Base-by-base conservation (phyloP, 352 stramenopile genomes). In the Plasmopara muralis region DNA sequence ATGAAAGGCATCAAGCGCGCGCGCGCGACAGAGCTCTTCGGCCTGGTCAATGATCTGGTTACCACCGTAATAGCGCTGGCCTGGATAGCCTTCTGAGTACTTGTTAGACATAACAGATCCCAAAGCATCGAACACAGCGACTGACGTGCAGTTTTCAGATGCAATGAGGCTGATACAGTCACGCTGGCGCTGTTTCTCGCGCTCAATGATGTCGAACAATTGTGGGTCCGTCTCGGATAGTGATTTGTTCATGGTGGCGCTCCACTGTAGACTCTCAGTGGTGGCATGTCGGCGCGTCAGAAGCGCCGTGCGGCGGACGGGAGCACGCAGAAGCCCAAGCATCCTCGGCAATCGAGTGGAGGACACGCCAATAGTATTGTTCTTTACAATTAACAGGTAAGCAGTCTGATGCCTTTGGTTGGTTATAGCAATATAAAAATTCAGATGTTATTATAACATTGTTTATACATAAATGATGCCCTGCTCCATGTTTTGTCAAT, bases 1-100 rank as follows among this genome's bases (percentile, higher is more conserved):
- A 59, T 97, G 81, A 63, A 99, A 99, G 6, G 92, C 92, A 56
- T 98, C 90, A 25, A 99, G 74, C 16, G 97, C 97, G 15, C 97
- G 85, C 44, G 96, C 72, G 55, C 98, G 97, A 78, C 97, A 99
- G 31, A 99, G 68, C 30, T 91, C 73, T 73, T 99, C 97, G 20
- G 97, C 93, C 68, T 98, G 77, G 77, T 99, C 97, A 65, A 99
- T 99, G 68, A 98, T 93, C 76, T 99, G 95, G 77, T 99, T 99
- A 34, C 97, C 97, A 47, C 97, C 97, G 75, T 99, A 99, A 57
- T 78, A 89, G 42, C 83, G 81, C 58, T 80, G 70, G 30, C 92
- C 94, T 7, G 97, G 97, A 82, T 99, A 99, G 0, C 93, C 94
- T 62, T 98, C 94, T 85, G 87, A 96, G 77, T 98, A 98, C 77